Evolutionary conservation across 352 stramenopile genomes (phyloP), one percentile per base, ranked within the genome.

Genomic region (Pythium chondricola): DNA sequence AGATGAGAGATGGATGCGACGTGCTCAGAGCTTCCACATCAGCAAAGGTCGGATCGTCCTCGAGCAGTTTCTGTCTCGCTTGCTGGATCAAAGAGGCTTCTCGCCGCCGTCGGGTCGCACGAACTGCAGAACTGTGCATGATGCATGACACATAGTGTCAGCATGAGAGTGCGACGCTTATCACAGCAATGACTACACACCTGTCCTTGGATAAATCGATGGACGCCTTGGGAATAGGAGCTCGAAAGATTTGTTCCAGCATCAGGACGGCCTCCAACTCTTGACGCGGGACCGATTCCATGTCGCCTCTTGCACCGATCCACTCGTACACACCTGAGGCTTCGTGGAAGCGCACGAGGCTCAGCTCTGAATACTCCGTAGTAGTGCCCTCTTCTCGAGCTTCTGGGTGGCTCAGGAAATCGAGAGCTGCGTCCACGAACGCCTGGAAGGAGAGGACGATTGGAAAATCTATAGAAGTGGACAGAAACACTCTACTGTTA

Each of bases 181-280:
- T 20, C 22, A 10, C 11, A 42, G 36, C 13, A 42, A 26, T 42
- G 17, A 27, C 4, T 14, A 42, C 45, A 17, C 43, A 43, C 48
- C 48, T 48, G 25, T 43, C 37, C 17, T 9, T 49, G n/a, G 30
- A 18, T 17, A 22, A 21, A 16, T 46, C 29, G 24, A 56, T 2
- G 17, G 44, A 43, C 1, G 41, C 16, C 4, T 9, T 46, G 2
- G 48, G 11, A 3, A 56, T 27, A 13, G 50, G 50, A 7, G 41
- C 41, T 11, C 33, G 31, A 32, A 58, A 58, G 25, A 58, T 25
- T n/a, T 51, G 22, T 16, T 58, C 50, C 6, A 58, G 41, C 6
- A 49, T 16, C 16, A 58, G 16, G 1, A 58, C 11, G 13, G 9
- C 35, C 4, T 17, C 26, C 3, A 24, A 18, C 16, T 58, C 41